Evolutionary conservation across 2,329 filamentous ascomycete genomes (phyloP).

Genomic region (Escovopsis weberi): DNA sequence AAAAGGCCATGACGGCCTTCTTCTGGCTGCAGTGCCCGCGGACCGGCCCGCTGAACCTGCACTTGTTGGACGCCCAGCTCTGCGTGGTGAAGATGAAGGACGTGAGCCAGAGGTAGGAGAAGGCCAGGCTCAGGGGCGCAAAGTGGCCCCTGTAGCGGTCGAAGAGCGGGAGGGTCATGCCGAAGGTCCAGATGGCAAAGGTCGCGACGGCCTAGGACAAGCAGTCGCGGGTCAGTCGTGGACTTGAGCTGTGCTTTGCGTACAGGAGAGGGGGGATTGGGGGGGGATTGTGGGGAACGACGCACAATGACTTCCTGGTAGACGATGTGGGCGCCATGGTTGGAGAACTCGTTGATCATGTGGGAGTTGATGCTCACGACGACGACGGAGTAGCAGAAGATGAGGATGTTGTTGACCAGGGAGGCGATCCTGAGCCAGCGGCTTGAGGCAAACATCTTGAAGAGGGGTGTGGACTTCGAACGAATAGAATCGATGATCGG

Average conservation of each 20-base stretch:
- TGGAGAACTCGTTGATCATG: slow-evolving; percentile 7
- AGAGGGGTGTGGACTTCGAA: too few species aligned
- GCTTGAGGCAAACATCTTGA: too few species aligned
- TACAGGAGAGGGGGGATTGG: not conserved
- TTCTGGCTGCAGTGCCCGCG: slow-evolving; percentile 8
- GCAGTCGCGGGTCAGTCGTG: not conserved
- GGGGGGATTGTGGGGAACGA: not conserved
- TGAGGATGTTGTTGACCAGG: slow-evolving; percentile 10
- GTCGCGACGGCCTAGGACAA: slow-evolving; percentile 10
- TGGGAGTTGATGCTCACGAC: slow-evolving; percentile 12
- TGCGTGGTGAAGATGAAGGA: slow-evolving; percentile 13
- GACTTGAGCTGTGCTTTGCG: not conserved
- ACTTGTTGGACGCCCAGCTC: slow-evolving; percentile 10
- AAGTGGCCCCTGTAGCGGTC: slow-evolving; percentile 10
- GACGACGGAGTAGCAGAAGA: slow-evolving; percentile 11
- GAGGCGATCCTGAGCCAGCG: too few species aligned
- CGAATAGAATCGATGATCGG: too few species aligned
- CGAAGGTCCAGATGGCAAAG: slow-evolving; percentile 9
- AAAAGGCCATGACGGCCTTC: slow-evolving; percentile 11
- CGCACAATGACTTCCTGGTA: slow-evolving; percentile 13
- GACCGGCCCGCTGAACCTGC: slow-evolving; percentile 1
- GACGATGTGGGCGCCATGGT: slow-evolving; percentile 9
- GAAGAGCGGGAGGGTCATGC: slow-evolving; percentile 8
- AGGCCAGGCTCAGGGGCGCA: slow-evolving; percentile 9
- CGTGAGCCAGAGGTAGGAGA: slow-evolving; percentile 15